A percentile compares a stretch with the other conserved stretches of the same genome.
Evolutionary conservation across 257 asterid species (phyloP).

Genomic region (Phtheirospermum japonicum): DNA sequence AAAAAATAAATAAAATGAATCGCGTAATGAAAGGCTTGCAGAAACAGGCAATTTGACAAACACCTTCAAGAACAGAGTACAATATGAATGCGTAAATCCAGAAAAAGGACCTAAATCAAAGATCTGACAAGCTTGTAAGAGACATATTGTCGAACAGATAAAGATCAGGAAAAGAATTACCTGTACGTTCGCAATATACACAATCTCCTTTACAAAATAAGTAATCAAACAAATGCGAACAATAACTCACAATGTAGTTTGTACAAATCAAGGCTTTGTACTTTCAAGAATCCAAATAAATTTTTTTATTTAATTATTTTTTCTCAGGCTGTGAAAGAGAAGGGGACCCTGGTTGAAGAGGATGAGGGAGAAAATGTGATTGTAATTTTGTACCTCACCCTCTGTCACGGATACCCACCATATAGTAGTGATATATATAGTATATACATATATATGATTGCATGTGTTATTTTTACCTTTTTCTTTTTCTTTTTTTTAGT

Average conservation of each 20-base stretch:
- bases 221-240: not conserved
- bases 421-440: slow-evolving; percentile 29
- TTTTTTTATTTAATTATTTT: too few species aligned
- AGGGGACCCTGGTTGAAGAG: slow-evolving; percentile 25
- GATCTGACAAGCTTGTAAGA: slow-evolving; percentile 10
- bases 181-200: slow-evolving; percentile 16
- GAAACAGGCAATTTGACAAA: slow-evolving; percentile 19
- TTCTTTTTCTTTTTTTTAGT: too few species aligned
- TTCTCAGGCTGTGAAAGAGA: slow-evolving; percentile 19
- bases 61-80: slow-evolving; percentile 19
- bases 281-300: slow-evolving; percentile 24
- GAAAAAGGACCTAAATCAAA: slow-evolving; percentile 2
- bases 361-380: slow-evolving; percentile 31
- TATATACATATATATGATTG: not conserved
- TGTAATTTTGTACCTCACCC: slow-evolving; percentile 27
- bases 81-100: not conserved
- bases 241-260: too few species aligned
- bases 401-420: slow-evolving; percentile 26
- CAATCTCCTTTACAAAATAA: slow-evolving; percentile 9
- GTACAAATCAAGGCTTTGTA: slow-evolving; percentile 13
- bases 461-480: not conserved
- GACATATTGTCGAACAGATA: not conserved
- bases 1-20: not conserved
- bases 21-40: not conserved
- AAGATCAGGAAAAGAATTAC: slow-evolving; percentile 16